Evolutionary conservation across 1,284 basidiomycete genomes (phyloP).

Genomic region (Ceratobasidium sp.): DNA sequence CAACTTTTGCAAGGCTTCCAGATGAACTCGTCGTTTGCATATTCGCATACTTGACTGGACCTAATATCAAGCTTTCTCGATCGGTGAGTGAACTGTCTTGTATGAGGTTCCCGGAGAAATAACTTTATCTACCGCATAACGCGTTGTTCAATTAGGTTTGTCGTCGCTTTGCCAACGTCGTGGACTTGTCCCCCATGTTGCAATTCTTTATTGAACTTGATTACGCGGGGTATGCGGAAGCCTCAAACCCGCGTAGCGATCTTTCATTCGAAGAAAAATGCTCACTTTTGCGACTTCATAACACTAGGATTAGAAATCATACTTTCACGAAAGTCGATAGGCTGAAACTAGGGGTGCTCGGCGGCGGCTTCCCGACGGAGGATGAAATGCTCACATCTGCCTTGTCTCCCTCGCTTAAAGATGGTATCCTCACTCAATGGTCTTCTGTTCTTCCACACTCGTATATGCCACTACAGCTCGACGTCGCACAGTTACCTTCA

Average conservation of each 20-base stretch:
- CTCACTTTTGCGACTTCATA: slow-evolving; percentile 4
- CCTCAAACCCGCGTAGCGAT: slow-evolving; percentile 6
- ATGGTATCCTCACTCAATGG: slow-evolving; percentile 11
- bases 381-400: neutral
- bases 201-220: slow-evolving; percentile 26
- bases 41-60: neutral
- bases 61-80: slow-evolving; percentile 15
- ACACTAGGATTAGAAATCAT: neutral
- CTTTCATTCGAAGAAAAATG: slow-evolving; percentile 16
- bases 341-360: neutral
- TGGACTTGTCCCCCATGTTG: neutral
- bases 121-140: neutral
- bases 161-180: neutral
- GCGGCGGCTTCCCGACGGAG: slow-evolving; percentile 11
- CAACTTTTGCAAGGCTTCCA: neutral
- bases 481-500: slow-evolving; percentile 34
- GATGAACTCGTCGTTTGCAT: slow-evolving; percentile 2
- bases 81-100: neutral
- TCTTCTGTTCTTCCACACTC: neutral
- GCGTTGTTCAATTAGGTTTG: slow-evolving; percentile 3
- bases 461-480: slow-evolving; percentile 23
- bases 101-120: neutral
- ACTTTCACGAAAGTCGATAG: neutral
- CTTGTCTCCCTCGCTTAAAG: slow-evolving; percentile 3
- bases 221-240: slow-evolving; percentile 12